These are phyloP conservation scores for Neoboletus brunneissimus DNA, from an alignment of 768 basidiomycete species.

Conservation along the genomic window DNA sequence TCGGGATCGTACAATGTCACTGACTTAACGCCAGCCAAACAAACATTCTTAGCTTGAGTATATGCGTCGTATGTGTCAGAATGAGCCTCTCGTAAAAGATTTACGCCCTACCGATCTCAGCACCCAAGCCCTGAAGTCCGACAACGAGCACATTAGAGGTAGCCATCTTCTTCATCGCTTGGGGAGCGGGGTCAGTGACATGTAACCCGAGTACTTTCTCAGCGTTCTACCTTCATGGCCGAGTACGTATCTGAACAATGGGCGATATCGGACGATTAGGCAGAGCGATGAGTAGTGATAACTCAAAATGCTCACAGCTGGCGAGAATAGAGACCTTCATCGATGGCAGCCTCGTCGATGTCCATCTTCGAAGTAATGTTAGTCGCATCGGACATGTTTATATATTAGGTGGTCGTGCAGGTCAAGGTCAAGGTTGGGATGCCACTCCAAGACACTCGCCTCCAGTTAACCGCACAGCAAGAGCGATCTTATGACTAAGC, in stretches of 20 bases:
- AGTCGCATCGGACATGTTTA: conserved; percentile 36
- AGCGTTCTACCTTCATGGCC: conserved; percentile 80
- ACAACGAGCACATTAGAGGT: conserved; percentile 91
- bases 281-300: conserved; percentile 11
- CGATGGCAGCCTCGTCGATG: conserved; percentile 82
- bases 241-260: conserved; percentile 73
- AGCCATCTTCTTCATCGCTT: conserved; percentile 99
- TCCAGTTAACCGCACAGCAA: neutral
- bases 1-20: conserved; percentile 96
- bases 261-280: conserved; percentile 20
- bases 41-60: conserved; percentile 79
- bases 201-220: neutral
- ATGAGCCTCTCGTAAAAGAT: conserved; percentile 1
- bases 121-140: conserved; percentile 88
- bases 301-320: conserved; percentile 65
- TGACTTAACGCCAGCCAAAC: conserved; percentile 94
- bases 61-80: conserved; percentile 13
- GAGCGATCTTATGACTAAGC: conserved; percentile 23
- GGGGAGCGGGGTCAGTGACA: conserved; percentile 16
- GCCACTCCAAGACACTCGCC: neutral
- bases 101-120: conserved; percentile 76
- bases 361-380: conserved; percentile 63
- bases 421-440: conserved; percentile 8
- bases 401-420: neutral
- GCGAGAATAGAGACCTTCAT: conserved; percentile 91